phyloP scores from a whole-genome alignment of 371 early-diverging fungal species.

The Syncephalastrum contaminatum region DNA sequence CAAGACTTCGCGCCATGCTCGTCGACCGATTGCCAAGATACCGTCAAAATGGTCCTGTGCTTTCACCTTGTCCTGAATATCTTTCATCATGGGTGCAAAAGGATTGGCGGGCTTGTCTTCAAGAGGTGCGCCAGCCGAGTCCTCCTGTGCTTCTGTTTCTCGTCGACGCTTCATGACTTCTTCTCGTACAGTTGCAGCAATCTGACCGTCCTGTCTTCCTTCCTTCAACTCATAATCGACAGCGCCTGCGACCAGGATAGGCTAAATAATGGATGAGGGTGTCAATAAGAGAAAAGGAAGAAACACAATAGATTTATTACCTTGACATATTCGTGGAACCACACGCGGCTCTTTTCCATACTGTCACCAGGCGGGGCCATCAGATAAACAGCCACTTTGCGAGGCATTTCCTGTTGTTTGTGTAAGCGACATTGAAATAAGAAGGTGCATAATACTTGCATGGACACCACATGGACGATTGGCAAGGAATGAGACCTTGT shows the following conservation, averaged over 20 bases:
- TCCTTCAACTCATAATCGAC: constrained; percentile 70
- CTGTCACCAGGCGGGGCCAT: constrained; percentile 68
- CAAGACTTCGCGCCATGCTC: constrained; percentile 57
- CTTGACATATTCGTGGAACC: constrained; percentile 68
- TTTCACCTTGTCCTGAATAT: constrained; percentile 18
- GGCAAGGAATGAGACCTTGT: constrained; percentile 56
- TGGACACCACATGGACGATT: constrained; percentile 60
- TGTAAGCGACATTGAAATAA: not conserved
- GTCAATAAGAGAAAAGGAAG: not conserved
- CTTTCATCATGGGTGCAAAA: constrained; percentile 21
- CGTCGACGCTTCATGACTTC: constrained; percentile 53
- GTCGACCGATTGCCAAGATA: constrained; percentile 62
- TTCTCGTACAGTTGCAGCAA: constrained; percentile 55
- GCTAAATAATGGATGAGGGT: constrained; percentile 34
- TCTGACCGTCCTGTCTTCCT: constrained; percentile 49
- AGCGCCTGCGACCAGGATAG: constrained; percentile 68
- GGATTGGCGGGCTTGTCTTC: constrained; percentile 10
- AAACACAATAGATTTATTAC: constrained; percentile 31
- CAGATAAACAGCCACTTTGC: constrained; percentile 64
- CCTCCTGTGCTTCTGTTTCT: too few species aligned
- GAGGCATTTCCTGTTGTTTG: constrained; percentile 54
- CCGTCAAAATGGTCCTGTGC: constrained; percentile 44
- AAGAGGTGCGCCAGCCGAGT: too few species aligned
- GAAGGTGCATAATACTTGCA: constrained; percentile 21
- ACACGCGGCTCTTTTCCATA: constrained; percentile 64